Conservation (phyloP, 208 protist species). For the Naegleria gruberi region DNA sequence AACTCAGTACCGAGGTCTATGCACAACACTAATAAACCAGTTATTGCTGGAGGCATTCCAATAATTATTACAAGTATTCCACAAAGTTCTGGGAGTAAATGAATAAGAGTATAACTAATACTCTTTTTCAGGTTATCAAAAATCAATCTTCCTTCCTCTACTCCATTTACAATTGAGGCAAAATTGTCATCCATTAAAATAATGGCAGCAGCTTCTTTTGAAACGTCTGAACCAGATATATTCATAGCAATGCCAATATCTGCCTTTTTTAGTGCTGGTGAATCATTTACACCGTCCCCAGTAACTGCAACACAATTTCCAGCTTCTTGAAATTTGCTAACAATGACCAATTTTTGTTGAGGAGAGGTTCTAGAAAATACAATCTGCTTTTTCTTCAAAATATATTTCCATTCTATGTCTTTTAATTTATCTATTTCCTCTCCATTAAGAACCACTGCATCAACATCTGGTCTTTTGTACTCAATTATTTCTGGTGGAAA, state of each 20-base stretch:
- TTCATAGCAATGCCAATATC: conserved; percentile 83
- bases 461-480: not conserved
- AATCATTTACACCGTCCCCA: conserved; percentile 61
- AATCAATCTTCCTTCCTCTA: conserved; percentile 71
- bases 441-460: not conserved
- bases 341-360: conserved; percentile 70
- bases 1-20: conserved; percentile 65
- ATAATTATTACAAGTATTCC: conserved; percentile 30
- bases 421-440: conserved; percentile 16
- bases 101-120: conserved; percentile 64
- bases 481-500: not conserved
- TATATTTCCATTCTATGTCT: conserved; percentile 22
- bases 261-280: conserved; percentile 57
- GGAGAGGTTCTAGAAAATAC: conserved; percentile 79
- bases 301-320: conserved; percentile 60
- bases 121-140: conserved; percentile 82
- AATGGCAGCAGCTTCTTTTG: conserved; percentile 59
- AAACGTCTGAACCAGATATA: conserved; percentile 54
- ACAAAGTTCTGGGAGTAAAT: conserved; percentile 52
- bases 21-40: conserved; percentile 56
- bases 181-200: conserved; percentile 83
- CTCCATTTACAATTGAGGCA: conserved; percentile 64
- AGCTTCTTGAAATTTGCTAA: conserved; percentile 43
- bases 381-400: conserved; percentile 46
- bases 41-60: conserved; percentile 48